These are phyloP conservation scores for Ustilago trichophora DNA, from an alignment of 1,284 basidiomycete genomes.

Conservation along the genomic window DNA sequence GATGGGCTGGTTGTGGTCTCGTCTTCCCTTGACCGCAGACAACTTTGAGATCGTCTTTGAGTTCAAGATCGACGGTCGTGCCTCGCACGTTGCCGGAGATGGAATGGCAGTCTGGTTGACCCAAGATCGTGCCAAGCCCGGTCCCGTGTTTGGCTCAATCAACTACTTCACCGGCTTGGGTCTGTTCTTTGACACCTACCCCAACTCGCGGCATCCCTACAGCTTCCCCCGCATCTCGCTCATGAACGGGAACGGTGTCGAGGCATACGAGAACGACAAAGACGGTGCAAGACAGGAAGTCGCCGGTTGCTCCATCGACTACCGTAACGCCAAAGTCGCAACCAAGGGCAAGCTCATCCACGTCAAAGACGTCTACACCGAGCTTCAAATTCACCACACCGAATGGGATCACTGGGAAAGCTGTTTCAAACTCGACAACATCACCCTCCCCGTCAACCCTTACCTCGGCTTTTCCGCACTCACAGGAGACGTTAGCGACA, in stretches of 20 bases:
- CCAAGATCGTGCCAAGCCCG: constrained; percentile 78
- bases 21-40: constrained; percentile 50
- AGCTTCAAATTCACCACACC: constrained; percentile 71
- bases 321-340: constrained; percentile 82
- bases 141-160: constrained; percentile 88
- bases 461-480: constrained; percentile 88
- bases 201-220: constrained; percentile 69
- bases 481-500: constrained; percentile 81
- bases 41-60: constrained; percentile 61
- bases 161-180: constrained; percentile 91
- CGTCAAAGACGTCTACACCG: constrained; percentile 80
- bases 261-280: constrained; percentile 78
- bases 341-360: constrained; percentile 91
- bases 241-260: constrained; percentile 90
- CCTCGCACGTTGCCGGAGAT: constrained; percentile 79
- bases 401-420: constrained; percentile 90
- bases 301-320: constrained; percentile 72
- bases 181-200: constrained; percentile 89
- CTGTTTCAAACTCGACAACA: constrained; percentile 81
- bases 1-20: constrained; percentile 90
- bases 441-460: constrained; percentile 77
- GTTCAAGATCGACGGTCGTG: constrained; percentile 57
- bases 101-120: constrained; percentile 95
- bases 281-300: constrained; percentile 82
- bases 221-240: constrained; percentile 86